Percentiles rank a stretch among this genome's conserved stretches.
Evolutionary conservation across 2,329 filamentous ascomycete genomes (phyloP).

Genomic region (Oidium heveae): DNA sequence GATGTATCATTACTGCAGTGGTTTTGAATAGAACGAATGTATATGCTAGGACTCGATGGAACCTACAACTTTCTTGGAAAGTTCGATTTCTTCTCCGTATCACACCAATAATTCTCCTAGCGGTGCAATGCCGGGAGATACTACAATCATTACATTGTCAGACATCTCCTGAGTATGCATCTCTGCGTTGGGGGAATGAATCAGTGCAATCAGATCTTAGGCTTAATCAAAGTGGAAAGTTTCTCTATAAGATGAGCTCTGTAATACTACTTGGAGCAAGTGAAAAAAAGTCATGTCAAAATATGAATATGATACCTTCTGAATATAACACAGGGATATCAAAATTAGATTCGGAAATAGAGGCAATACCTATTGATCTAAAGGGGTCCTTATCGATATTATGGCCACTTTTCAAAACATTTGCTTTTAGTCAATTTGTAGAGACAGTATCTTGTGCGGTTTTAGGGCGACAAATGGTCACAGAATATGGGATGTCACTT

Average conservation of each 20-base stretch:
- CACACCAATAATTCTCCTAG: conserved; percentile 43
- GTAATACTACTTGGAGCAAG: conserved; percentile 45
- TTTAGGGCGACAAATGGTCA: conserved; percentile 53
- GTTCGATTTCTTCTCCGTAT: conserved; percentile 44
- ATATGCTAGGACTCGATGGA: conserved; percentile 68
- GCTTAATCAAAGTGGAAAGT: conserved; percentile 41
- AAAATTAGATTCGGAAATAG: conserved; percentile 1
- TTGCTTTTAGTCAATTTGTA: conserved; percentile 57
- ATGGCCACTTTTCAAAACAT: conserved; percentile 49
- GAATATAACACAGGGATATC: conserved; percentile 20
- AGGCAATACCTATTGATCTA: conserved; percentile 5
- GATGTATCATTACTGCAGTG: conserved; percentile 66
- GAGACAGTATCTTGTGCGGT: conserved; percentile 75
- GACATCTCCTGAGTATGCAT: conserved; percentile 47
- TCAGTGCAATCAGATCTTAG: conserved; percentile 40
- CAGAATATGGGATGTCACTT: conserved; percentile 85
- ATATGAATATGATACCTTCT: conserved; percentile 43
- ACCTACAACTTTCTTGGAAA: conserved; percentile 51
- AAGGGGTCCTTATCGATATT: conserved; percentile 50
- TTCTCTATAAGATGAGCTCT: conserved; percentile 49
- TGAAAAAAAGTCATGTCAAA: conserved; percentile 49
- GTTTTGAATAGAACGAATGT: conserved; percentile 80
- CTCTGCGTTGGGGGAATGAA: conserved; percentile 43
- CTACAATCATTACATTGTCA: conserved; percentile 82
- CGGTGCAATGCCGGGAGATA: conserved; percentile 40